Percentiles rank a stretch among this genome's conserved stretches.
phyloP scores from a whole-genome alignment of 352 stramenopile species.

The Globisporangium carolinianum region DNA sequence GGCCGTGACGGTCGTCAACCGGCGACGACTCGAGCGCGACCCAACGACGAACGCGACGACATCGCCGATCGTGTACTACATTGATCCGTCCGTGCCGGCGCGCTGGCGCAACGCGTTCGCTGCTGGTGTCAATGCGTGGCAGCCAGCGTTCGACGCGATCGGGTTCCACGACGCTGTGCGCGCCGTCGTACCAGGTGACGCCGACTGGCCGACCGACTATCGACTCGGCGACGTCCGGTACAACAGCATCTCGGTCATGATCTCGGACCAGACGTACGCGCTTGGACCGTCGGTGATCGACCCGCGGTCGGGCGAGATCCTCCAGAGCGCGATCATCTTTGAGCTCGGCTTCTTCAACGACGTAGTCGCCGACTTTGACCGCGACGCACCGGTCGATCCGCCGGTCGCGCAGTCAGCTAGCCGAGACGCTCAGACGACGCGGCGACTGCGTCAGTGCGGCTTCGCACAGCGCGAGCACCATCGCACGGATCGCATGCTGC shows the following conservation, averaged over 20 bases:
- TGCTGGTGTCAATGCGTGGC: slow-evolving; percentile 68
- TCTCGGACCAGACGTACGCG: slow-evolving; percentile 72
- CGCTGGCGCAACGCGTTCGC: slow-evolving; percentile 61
- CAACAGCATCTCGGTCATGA: slow-evolving; percentile 82
- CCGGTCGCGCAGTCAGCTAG: slow-evolving; percentile 9
- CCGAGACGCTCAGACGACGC: not conserved
- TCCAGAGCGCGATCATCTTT: slow-evolving; percentile 83
- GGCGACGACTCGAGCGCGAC: slow-evolving; percentile 49
- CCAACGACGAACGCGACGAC: slow-evolving; percentile 24
- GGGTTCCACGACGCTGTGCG: slow-evolving; percentile 68
- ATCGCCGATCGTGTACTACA: slow-evolving; percentile 69
- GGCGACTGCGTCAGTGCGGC: slow-evolving; percentile 28
- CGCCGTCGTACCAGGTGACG: slow-evolving; percentile 54
- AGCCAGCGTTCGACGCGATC: slow-evolving; percentile 64
- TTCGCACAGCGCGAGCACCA: slow-evolving; percentile 30
- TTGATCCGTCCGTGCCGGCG: slow-evolving; percentile 72
- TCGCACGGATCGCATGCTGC: slow-evolving; percentile 31
- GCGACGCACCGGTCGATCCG: slow-evolving; percentile 30
- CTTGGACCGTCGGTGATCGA: slow-evolving; percentile 63
- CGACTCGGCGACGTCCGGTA: slow-evolving; percentile 80
- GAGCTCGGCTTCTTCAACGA: slow-evolving; percentile 83
- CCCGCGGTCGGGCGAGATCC: slow-evolving; percentile 77
- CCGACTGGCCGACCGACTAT: slow-evolving; percentile 75
- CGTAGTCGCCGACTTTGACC: slow-evolving; percentile 46
- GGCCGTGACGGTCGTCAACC: slow-evolving; percentile 63